Base-by-base conservation (phyloP, 2,329 filamentous ascomycete genomes). In the Fusarium sp. region DNA sequence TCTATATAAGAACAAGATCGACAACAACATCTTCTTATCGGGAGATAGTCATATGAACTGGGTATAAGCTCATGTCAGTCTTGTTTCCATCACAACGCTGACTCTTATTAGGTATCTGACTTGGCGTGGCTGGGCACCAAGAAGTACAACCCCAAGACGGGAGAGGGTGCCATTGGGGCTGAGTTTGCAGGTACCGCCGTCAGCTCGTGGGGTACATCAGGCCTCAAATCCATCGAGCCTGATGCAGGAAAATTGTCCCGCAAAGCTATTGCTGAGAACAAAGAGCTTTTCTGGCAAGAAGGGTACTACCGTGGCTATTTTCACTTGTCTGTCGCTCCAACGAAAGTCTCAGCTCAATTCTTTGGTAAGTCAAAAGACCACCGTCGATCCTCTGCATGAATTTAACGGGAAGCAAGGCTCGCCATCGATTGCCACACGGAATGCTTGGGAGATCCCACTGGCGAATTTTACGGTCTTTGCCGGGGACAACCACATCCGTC, bases 21-120 rank as follows among this genome's bases (percentile, higher is more conserved):
- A 45, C 25, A 61, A 61, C 10, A 61, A 56, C 39, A 46, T 61
- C 50, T 61, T 61, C 39, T 4, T 61, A 4, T 61, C 58, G 0
- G 58, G 58, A 13, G 58, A 61, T 1, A 61, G 58, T 5, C 58
- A 61, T 22, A 61, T 61, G 58, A 61, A 45, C 14, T 61, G 58
- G 58, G 58, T 61, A 45, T 18, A 3, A 1, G 6, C 5, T 8
- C 31, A 12, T 5, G 1, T 13, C n/a, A 7, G 20, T 31, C 12
- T 14, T 42, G 1, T 10, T 12, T 7, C 3, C 5, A 35, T 35
- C 31, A 25, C 25, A 6, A 13, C 5, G 1, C 38, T 60, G 36
- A 60, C 4, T 10, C 9, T 27, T 31, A 2, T 1, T 20, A 45
- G 57, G 57, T 61, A 4, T 61, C 58, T 12, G 58, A 61, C 29